Evolutionary conservation across 2,329 filamentous ascomycete genomes (phyloP), one percentile per base, ranked within the genome.

Genomic region (Cercospora canescens): DNA sequence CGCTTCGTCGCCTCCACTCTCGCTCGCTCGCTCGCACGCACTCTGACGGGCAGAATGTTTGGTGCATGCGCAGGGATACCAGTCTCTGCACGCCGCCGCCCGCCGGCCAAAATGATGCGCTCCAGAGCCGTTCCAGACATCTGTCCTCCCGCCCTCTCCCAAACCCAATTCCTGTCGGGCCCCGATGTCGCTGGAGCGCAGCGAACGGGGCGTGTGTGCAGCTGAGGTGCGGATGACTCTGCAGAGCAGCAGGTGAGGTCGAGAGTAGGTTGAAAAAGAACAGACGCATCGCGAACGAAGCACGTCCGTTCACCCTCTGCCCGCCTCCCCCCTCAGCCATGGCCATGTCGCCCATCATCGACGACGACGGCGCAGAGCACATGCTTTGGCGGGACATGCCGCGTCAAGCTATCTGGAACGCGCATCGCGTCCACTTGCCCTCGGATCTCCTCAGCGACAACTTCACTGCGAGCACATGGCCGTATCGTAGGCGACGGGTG

Each of bases 11-110:
- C 52, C 32, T 24, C 52, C 18, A 32, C 52, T 56, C 52, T 32
- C 28, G 28, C 7, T 11, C 45, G 18, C n/a, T 56, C 52, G 28
- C 52, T 34, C 52, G 18, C 52, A 16, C 14, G n/a, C 52, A 56
- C 28, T 18, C 30, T 56, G 52, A 26, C 32, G 45, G 45, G 45
- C 45, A 52, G 52, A 56, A 56, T 32, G 52, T 56, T 35, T 56
- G 52, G 52, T 35, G 52, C 52, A 56, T 56, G 52, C 30, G 32
- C 52, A 56, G 52, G 52, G 52, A 35, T 56, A 14, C 18, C 52
- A 9, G 28, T 56, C 52, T 32, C 52, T 56, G 52, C 52, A 56
- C 52, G 52, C 52, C 52, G 52, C n/a, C 52, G 52, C 28, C 52
- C 52, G 9, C 5, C 30, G 9, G 30, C 32, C n/a, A n/a, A 56